Evolutionary conservation across 768 basidiomycete genomes (phyloP), one percentile per base, ranked within the genome.

Genomic region (Gautieria morchelliformis): DNA sequence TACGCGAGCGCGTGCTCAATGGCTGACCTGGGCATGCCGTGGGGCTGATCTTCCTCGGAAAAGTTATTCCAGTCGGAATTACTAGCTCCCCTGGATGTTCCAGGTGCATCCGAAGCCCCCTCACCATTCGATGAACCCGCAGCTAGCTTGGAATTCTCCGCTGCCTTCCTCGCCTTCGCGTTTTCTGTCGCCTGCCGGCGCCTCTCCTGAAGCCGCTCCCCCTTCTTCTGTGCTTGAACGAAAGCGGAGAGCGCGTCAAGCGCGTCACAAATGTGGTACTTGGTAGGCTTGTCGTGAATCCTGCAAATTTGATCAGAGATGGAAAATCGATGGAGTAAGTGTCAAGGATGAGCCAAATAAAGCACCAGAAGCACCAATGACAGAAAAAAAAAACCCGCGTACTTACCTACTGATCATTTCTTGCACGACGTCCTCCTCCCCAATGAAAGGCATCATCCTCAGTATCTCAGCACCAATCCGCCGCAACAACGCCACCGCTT

Each of bases 371-470:
- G 17, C 41, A 44, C 14, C 6, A 44, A 51, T 30, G 39, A 49
- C 12, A 22, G 50, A 27, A 51, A 56, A 17, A 27, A 24, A 48
- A 35, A 44, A 33, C 7, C 5, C n/a, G 10, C n/a, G 11, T 14
- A 68, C 75, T 24, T 52, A 83, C 84, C 78, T 73, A 41, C 59
- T 61, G 1, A 75, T 65, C 80, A 87, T 82, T 63, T 81, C 82
- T 15, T 76, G 75, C 0, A 79, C 74, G 11, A 82, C 65, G 58
- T 86, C 85, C 1, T 58, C 52, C 6, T 68, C 76, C 10, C 71
- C 68, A 48, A 87, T 61, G 63, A 75, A 85, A 1, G 84, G 82
- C 83, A 87, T 83, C 49, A 74, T 61, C 40, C 73, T 72, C 12
- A 80, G 33, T 11, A 78, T 62, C 59, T 78, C 77, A 40, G 56